These are phyloP conservation scores for Zopfia rhizophila DNA, from an alignment of 2,329 filamentous ascomycete species.

Conservation along the genomic window DNA sequence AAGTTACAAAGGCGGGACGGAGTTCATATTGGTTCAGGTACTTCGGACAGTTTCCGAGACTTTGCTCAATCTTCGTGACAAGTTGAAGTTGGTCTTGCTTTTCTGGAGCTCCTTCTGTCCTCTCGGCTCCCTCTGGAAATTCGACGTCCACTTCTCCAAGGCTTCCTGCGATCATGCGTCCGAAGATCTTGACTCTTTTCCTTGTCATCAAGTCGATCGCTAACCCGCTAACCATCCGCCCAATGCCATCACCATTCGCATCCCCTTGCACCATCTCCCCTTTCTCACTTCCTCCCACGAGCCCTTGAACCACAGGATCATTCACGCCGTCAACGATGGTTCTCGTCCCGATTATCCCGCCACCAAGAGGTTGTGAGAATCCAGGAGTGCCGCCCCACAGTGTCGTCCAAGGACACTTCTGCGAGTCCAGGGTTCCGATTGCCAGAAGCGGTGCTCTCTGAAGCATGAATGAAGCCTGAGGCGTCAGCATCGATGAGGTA, in stretches of 20 bases:
- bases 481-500: constrained; percentile 70
- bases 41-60: constrained; percentile 85
- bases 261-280: constrained; percentile 54
- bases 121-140: constrained; percentile 36
- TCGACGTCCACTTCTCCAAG: constrained; percentile 53
- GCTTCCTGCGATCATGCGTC: constrained; percentile 73
- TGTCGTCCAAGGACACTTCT: constrained; percentile 77
- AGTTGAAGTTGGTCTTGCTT: constrained; percentile 62
- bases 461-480: constrained; percentile 69
- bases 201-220: constrained; percentile 73
- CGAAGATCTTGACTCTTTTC: constrained; percentile 78
- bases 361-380: constrained; percentile 71
- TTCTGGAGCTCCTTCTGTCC: constrained; percentile 19
- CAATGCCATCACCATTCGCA: constrained; percentile 49
- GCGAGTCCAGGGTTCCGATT: constrained; percentile 74
- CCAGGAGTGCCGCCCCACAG: constrained; percentile 79
- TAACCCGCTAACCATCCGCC: constrained; percentile 69
- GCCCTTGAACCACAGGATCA: constrained; percentile 75
- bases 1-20: constrained; percentile 62
- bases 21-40: constrained; percentile 82
- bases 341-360: constrained; percentile 71
- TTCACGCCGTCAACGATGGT: constrained; percentile 68
- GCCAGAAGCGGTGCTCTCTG: constrained; percentile 74
- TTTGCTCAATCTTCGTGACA: constrained; percentile 75
- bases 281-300: constrained; percentile 63